Evolutionary conservation across 2,329 filamentous ascomycete species (phyloP).

Genomic region (Fusarium sp.): DNA sequence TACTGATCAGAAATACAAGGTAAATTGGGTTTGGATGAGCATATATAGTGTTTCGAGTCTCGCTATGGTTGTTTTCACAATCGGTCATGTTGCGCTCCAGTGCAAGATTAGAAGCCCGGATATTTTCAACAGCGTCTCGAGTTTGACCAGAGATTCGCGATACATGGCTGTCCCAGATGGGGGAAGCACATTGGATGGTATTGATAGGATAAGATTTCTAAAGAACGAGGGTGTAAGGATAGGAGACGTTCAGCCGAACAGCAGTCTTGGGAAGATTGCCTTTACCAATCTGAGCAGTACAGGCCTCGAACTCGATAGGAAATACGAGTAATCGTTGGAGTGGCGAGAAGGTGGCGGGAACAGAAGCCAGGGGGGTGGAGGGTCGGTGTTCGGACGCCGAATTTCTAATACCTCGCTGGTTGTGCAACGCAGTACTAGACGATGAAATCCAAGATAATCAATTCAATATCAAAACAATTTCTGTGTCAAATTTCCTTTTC

Average conservation of each 20-base stretch:
- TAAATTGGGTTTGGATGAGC: not conserved
- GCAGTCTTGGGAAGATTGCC: not conserved
- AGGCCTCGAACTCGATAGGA: not conserved
- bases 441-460: not conserved
- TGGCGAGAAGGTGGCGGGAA: not conserved
- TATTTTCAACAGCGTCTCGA: not conserved
- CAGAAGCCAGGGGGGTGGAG: no score
- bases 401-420: not conserved
- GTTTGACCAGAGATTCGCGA: not conserved
- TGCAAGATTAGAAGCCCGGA: not conserved
- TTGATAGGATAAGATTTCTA: rapidly evolving
- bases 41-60: not conserved
- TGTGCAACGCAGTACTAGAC: no score
- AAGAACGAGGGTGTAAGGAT: not conserved
- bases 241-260: not conserved
- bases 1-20: not conserved
- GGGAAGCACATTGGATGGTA: not conserved
- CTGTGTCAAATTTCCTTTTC: not conserved
- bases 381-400: not conserved
- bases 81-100: not conserved
- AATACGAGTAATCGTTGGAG: not conserved
- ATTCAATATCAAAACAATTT: not conserved
- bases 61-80: not conserved
- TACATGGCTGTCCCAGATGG: not conserved
- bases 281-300: not conserved